phyloP scores from a whole-genome alignment of 768 basidiomycete genomes.

The Russula virescens region DNA sequence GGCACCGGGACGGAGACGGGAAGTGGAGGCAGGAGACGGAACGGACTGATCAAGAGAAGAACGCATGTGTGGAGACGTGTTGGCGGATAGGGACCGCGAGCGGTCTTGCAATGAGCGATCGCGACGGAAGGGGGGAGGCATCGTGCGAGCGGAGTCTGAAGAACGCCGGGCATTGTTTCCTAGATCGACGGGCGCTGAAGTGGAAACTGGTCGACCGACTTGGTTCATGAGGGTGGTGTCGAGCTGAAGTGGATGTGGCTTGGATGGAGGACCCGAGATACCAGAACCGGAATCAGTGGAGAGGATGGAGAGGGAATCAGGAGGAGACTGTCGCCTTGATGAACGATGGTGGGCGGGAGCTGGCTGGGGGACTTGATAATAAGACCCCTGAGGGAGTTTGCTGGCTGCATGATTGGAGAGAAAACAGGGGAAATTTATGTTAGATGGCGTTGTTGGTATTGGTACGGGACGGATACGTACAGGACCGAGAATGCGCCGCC shows the following conservation, averaged over 20 bases:
- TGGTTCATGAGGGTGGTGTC: constrained; percentile 41
- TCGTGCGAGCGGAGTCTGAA: constrained; percentile 61
- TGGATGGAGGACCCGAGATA: constrained; percentile 28
- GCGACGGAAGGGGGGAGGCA: constrained; percentile 52
- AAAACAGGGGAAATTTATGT: neutral
- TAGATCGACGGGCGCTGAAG: constrained; percentile 37
- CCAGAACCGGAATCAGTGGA: constrained; percentile 34
- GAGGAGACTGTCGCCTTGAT: constrained; percentile 20
- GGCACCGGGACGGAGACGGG: constrained; percentile 35
- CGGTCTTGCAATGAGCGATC: constrained; percentile 64
- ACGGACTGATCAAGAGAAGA: constrained; percentile 35
- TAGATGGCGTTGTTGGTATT: neutral
- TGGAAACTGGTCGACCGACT: constrained; percentile 28
- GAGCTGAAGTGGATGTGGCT: constrained; percentile 52
- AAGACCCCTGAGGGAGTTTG: constrained; percentile 8
- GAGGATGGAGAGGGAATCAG: constrained; percentile 36
- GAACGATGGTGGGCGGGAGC: constrained; percentile 23
- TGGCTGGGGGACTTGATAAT: constrained; percentile 11
- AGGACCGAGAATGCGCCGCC: constrained; percentile 31
- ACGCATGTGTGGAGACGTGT: constrained; percentile 43
- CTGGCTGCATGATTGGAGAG: constrained; percentile 3
- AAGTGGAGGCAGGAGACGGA: constrained; percentile 26
- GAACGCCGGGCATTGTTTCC: constrained; percentile 47
- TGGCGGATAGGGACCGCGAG: constrained; percentile 69
- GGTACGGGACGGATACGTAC: constrained; percentile 21